Conservation (phyloP, 257 asterid genomes). For the Orobanche coerulescens region DNA sequence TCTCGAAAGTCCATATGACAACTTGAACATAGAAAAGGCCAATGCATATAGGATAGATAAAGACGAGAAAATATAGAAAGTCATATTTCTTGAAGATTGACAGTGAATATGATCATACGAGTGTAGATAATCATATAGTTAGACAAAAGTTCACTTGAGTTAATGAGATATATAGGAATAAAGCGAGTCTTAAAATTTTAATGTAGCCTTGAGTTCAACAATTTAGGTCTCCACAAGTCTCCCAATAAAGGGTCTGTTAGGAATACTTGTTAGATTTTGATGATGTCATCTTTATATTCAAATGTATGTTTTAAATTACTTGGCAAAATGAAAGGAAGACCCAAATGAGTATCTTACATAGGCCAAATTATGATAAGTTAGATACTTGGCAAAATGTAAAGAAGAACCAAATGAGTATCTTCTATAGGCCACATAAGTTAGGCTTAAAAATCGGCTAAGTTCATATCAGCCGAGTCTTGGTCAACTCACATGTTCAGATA, state of each 20-base stretch:
- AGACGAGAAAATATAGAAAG: background rate
- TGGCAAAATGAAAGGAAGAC: too few relatives aligned
- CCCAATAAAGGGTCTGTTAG: background rate
- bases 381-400: too few relatives aligned
- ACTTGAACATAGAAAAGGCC: background rate
- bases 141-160: background rate
- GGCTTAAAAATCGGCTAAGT: too few relatives aligned
- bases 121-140: background rate
- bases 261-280: too few relatives aligned
- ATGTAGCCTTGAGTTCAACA: background rate
- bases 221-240: slow-evolving; percentile 2
- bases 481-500: too few relatives aligned
- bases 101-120: background rate
- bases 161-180: background rate
- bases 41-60: background rate
- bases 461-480: too few relatives aligned
- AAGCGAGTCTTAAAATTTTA: background rate
- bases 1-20: background rate
- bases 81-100: background rate
- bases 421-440: too few relatives aligned
- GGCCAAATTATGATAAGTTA: too few relatives aligned
- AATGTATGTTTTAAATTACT: too few relatives aligned
- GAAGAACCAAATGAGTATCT: too few relatives aligned
- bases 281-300: too few relatives aligned
- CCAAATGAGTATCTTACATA: too few relatives aligned